These are phyloP conservation scores for Piromyces sp. DNA, from an alignment of 192 early-diverging fungal species.

Conservation along the genomic window DNA sequence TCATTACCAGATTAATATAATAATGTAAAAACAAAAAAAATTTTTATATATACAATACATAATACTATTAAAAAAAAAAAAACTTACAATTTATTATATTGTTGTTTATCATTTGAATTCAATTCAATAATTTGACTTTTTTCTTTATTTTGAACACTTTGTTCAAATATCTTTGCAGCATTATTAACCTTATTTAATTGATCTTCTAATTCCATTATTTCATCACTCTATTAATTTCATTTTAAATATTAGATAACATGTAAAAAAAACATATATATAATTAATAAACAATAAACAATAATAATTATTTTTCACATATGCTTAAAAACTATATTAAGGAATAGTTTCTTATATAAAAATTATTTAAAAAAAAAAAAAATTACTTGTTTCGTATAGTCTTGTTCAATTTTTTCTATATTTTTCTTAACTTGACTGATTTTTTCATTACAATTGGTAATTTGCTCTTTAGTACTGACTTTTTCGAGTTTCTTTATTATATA, in stretches of 20 bases:
- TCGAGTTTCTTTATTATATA: background rate
- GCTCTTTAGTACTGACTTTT: background rate
- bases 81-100: background rate
- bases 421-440: conserved; percentile 49
- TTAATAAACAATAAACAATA: no score
- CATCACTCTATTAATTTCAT: background rate
- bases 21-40: no score
- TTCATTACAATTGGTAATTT: conserved; percentile 23
- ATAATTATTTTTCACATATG: no score
- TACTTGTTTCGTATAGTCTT: background rate
- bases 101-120: background rate
- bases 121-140: background rate
- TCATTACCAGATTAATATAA: no score
- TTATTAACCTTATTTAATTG: background rate
- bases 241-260: no score
- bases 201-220: background rate
- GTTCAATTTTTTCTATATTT: conserved; percentile 22
- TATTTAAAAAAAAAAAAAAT: background rate
- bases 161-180: background rate
- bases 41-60: no score
- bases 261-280: no score
- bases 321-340: no score
- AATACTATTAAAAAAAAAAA: no score
- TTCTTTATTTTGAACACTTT: background rate
- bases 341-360: no score